A percentile compares a stretch with the other conserved stretches of the same genome.
Conservation (phyloP, 148 eudicot species). For the Pharnaceum exiguum region DNA sequence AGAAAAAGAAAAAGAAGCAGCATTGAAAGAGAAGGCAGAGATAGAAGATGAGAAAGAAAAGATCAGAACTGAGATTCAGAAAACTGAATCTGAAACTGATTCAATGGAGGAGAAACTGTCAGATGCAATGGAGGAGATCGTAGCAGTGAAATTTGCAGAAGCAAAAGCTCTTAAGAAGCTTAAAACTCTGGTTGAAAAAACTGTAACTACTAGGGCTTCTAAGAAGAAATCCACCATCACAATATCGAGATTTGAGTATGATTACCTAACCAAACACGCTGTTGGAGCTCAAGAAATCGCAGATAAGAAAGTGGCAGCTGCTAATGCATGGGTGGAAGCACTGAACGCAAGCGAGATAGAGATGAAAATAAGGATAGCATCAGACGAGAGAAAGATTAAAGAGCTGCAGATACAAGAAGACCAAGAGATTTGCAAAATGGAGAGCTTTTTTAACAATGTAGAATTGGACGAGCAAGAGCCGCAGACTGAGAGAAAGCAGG, state of each 20-base stretch:
- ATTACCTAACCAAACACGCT: slow-evolving; percentile 66
- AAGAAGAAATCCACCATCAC: slow-evolving; percentile 44
- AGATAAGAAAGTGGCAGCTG: slow-evolving; percentile 81
- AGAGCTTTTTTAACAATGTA: slow-evolving; percentile 13
- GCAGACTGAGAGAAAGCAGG: slow-evolving; percentile 18
- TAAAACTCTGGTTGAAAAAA: slow-evolving; percentile 38
- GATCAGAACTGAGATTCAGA: slow-evolving; percentile 39
- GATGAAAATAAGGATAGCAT: slow-evolving; percentile 37
- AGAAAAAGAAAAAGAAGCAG: slow-evolving; percentile 38
- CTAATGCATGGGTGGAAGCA: slow-evolving; percentile 72
- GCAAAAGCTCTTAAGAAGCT: slow-evolving; percentile 54
- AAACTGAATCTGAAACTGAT: slow-evolving; percentile 40
- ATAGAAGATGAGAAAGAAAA: slow-evolving; percentile 38
- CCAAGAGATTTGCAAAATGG: slow-evolving; percentile 18
- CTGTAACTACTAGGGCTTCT: slow-evolving; percentile 52
- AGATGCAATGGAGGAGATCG: slow-evolving; percentile 55
- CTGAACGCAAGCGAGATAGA: slow-evolving; percentile 64
- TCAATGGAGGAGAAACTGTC: slow-evolving; percentile 42
- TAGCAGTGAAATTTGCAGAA: slow-evolving; percentile 51
- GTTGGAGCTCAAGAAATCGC: slow-evolving; percentile 58
- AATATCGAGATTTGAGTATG: slow-evolving; percentile 75
- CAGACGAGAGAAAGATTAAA: slow-evolving; percentile 26
- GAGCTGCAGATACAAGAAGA: slow-evolving; percentile 44
- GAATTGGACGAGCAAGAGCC: slow-evolving; percentile 23
- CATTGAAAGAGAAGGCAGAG: slow-evolving; percentile 36